Conservation (phyloP, 2,329 filamentous ascomycete species). For the Penicillium verrucosum region DNA sequence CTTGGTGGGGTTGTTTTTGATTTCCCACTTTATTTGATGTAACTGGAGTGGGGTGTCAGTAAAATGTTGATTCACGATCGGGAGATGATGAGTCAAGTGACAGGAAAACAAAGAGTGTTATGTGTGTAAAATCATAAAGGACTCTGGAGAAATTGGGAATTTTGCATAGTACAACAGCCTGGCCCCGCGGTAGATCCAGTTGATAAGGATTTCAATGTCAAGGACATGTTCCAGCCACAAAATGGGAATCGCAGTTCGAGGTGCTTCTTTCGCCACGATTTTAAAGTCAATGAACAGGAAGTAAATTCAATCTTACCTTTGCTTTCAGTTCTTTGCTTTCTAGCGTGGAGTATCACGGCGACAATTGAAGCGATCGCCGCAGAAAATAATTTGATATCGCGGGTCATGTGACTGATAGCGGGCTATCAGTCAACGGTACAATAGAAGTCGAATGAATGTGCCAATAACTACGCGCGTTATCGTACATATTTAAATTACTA, state of each 20-base stretch:
- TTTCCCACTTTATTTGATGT: slow-evolving; percentile 5
- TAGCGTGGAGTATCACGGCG: slow-evolving; percentile 10
- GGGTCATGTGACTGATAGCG: slow-evolving; percentile 23
- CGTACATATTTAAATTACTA: background rate
- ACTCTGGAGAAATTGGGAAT: background rate
- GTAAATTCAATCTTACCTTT: slow-evolving; percentile 15
- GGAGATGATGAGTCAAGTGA: background rate
- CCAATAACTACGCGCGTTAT: background rate
- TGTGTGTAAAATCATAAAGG: background rate
- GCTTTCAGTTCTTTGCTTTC: slow-evolving; percentile 6
- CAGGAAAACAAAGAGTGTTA: background rate
- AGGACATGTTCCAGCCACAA: slow-evolving; percentile 2
- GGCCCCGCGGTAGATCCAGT: slow-evolving; percentile 11
- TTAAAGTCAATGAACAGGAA: background rate
- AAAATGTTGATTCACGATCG: background rate
- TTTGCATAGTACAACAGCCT: background rate
- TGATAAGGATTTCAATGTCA: slow-evolving; percentile 15
- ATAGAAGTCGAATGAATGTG: background rate
- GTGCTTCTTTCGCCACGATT: background rate
- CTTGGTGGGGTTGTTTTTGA: slow-evolving; percentile 5
- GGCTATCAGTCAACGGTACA: slow-evolving; percentile 2
- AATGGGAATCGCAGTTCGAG: too few species aligned
- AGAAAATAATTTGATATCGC: slow-evolving; percentile 26
- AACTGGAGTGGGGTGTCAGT: slow-evolving; percentile 1
- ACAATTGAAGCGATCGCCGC: slow-evolving; percentile 14